Conservation (phyloP, 2,329 filamentous ascomycete species). For the Fusarium piperis region DNA sequence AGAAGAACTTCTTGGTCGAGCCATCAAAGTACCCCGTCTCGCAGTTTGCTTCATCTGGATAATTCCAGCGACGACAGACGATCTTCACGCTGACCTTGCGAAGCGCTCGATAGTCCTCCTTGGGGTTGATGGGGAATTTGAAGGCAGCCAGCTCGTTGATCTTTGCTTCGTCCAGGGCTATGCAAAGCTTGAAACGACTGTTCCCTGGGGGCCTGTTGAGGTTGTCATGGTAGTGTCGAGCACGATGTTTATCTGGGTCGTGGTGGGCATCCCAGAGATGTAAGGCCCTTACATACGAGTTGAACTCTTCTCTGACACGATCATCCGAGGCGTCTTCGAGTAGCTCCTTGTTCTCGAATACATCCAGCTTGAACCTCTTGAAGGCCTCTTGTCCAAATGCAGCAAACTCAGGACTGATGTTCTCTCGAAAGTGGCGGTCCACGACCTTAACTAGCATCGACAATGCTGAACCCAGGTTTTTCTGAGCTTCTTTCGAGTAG, state of each 20-base stretch:
- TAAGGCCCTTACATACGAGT: constrained; percentile 6
- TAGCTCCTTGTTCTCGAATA: constrained; percentile 5
- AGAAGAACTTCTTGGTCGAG: background rate
- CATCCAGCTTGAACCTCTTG: constrained; percentile 11
- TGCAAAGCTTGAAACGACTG: constrained; percentile 2
- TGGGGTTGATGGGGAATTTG: background rate
- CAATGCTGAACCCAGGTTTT: background rate
- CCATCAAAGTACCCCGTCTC: background rate
- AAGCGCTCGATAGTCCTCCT: background rate
- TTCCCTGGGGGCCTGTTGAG: constrained; percentile 9
- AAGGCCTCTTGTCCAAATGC: constrained; percentile 8
- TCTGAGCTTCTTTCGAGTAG: background rate
- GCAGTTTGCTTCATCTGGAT: background rate
- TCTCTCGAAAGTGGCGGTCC: constrained; percentile 5
- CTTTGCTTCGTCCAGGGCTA: constrained; percentile 3
- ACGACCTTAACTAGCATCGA: background rate
- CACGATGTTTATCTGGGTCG: background rate
- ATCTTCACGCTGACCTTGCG: constrained; percentile 1
- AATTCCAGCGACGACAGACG: background rate
- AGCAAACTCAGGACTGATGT: background rate
- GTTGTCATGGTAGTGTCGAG: background rate
- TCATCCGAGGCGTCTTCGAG: constrained; percentile 23
- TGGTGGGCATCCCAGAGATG: background rate
- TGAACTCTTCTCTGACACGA: constrained; percentile 26
- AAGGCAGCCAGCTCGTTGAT: background rate